These are phyloP conservation scores for Psophocarpus tetragonolobus DNA, from an alignment of 306 rosid genomes.

Conservation along the genomic window DNA sequence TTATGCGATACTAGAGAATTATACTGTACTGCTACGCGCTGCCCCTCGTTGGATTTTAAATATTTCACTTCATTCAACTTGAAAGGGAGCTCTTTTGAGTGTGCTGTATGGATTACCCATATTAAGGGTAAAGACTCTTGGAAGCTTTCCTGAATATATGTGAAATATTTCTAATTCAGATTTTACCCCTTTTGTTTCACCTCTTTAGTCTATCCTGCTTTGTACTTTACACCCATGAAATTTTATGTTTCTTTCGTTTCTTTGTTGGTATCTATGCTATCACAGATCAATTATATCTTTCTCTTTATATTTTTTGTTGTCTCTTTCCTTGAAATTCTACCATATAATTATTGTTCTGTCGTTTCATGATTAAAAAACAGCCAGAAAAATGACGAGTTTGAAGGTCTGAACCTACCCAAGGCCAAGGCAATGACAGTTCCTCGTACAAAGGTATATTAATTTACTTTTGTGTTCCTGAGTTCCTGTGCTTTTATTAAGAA, in stretches of 20 bases:
- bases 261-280: conserved; percentile 11
- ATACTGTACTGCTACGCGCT: background rate
- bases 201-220: background rate
- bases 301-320: background rate
- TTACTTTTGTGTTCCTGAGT: background rate
- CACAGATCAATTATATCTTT: background rate
- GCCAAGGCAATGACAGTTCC: conserved; percentile 58
- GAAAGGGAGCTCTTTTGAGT: conserved; percentile 3
- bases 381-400: conserved; percentile 23
- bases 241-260: background rate
- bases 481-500: conserved; percentile 6
- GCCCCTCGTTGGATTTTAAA: background rate
- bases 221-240: background rate
- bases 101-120: conserved; percentile 10
- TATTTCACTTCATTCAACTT: background rate
- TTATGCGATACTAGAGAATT: background rate
- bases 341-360: background rate
- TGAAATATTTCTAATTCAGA: background rate
- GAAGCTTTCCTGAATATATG: background rate
- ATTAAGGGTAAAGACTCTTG: background rate
- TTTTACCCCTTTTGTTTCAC: background rate
- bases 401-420: conserved; percentile 29
- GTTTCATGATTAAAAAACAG: conserved; percentile 45
- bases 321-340: background rate
- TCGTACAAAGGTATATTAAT: conserved; percentile 54